A percentile compares a stretch with the other conserved stretches of the same genome.
phyloP scores from a whole-genome alignment of 1,284 basidiomycete species.

The Schizophyllum amplum region DNA sequence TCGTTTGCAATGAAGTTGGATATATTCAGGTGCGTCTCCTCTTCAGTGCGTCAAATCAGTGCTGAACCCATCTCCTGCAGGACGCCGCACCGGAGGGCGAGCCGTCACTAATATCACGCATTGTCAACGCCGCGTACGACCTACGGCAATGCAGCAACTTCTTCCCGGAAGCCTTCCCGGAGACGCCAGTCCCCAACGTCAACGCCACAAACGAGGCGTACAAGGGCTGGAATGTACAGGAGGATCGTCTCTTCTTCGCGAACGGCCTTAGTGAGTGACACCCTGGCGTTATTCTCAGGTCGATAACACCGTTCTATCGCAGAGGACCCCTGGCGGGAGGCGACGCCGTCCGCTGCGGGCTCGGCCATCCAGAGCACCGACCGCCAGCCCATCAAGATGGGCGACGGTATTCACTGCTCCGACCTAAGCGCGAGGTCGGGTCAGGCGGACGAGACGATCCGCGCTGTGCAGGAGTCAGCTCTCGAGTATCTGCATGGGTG shows the following conservation, averaged over 20 bases:
- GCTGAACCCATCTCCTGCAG: conserved; percentile 12
- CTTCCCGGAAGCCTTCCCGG: conserved; percentile 47
- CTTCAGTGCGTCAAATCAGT: neutral
- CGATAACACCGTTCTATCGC: conserved; percentile 3
- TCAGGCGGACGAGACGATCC: conserved; percentile 39
- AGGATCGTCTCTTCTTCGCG: conserved; percentile 55
- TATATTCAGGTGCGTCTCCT: conserved; percentile 37
- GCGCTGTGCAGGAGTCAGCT: conserved; percentile 40
- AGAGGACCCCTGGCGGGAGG: conserved; percentile 68
- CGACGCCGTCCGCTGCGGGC: conserved; percentile 51
- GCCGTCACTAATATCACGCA: conserved; percentile 49
- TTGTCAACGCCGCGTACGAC: conserved; percentile 50
- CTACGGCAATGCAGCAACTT: conserved; percentile 54
- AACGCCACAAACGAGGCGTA: conserved; percentile 39
- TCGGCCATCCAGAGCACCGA: conserved; percentile 37
- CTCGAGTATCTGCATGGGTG: conserved; percentile 24
- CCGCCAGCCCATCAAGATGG: conserved; percentile 42
- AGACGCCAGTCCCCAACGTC: conserved; percentile 26
- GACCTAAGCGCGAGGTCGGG: conserved; percentile 40
- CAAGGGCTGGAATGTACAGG: conserved; percentile 50
- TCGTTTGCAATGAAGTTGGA: conserved; percentile 62
- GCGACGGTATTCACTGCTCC: conserved; percentile 60
- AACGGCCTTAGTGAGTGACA: conserved; percentile 50
- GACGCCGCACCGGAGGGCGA: conserved; percentile 42
- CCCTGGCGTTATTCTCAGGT: conserved; percentile 1